A percentile compares a stretch with the other conserved stretches of the same genome.
These are phyloP conservation scores for Fusarium sublunatum DNA, from an alignment of 2,329 filamentous ascomycete species.

Conservation along the genomic window DNA sequence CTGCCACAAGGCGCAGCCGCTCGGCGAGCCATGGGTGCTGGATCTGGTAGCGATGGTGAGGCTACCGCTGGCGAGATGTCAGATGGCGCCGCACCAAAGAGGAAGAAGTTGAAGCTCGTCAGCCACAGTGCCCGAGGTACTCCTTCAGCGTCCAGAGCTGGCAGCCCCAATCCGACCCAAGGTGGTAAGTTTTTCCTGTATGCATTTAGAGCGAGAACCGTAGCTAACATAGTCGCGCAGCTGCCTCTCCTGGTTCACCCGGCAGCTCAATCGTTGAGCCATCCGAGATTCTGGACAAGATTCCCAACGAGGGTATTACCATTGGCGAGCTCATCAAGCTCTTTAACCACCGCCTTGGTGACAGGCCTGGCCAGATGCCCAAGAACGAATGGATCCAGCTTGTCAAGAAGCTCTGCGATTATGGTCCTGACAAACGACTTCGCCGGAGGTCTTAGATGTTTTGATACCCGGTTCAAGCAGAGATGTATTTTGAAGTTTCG, in stretches of 20 bases:
- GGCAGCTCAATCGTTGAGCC: conserved; percentile 55
- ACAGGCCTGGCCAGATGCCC: conserved; percentile 62
- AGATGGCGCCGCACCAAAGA: conserved; percentile 62
- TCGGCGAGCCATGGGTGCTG: conserved; percentile 60
- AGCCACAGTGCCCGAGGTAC: conserved; percentile 61
- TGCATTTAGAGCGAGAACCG: background rate
- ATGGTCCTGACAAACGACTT: conserved; percentile 65
- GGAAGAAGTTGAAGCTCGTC: conserved; percentile 67
- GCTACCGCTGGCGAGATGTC: conserved; percentile 76
- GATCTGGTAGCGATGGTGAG: conserved; percentile 78
- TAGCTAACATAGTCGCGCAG: conserved; percentile 37
- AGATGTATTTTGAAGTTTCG: conserved; percentile 6
- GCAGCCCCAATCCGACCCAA: conserved; percentile 65
- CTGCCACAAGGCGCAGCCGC: conserved; percentile 55
- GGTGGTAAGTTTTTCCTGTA: conserved; percentile 50
- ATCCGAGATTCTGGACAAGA: conserved; percentile 65
- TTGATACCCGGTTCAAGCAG: conserved; percentile 9
- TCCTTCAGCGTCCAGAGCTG: conserved; percentile 69
- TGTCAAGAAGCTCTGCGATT: conserved; percentile 66
- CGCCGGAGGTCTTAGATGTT: conserved; percentile 53
- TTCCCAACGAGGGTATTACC: conserved; percentile 65
- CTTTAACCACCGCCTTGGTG: conserved; percentile 65
- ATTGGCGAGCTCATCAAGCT: conserved; percentile 65
- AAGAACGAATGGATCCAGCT: conserved; percentile 68
- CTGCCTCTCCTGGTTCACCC: conserved; percentile 52